These are phyloP conservation scores for Aegilops sharonensis DNA, from an alignment of 176 grass and related monocot species.

Conservation along the genomic window DNA sequence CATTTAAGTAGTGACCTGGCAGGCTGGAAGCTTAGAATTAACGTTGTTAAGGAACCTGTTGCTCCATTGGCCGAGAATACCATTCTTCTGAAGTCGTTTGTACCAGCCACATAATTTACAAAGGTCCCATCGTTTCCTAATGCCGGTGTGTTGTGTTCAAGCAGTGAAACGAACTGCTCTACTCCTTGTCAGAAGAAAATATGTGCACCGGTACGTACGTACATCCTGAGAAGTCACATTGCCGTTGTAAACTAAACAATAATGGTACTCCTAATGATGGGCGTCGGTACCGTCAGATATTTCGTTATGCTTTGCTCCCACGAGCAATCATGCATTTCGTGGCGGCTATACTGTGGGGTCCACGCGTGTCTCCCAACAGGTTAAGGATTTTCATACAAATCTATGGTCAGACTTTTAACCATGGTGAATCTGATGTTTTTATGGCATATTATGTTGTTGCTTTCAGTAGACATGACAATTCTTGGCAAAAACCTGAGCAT, in stretches of 20 bases:
- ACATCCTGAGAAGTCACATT: conserved; percentile 13
- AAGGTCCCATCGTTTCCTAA: not conserved
- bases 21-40: conserved; percentile 17
- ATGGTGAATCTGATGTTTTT: too few species aligned
- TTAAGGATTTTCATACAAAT: too few species aligned
- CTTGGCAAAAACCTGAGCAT: too few species aligned
- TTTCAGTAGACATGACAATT: too few species aligned
- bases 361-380: not conserved
- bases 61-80: conserved; percentile 1
- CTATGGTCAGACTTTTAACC: too few species aligned
- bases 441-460: too few species aligned
- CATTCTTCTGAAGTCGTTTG: not conserved
- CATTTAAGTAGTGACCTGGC: conserved; percentile 24
- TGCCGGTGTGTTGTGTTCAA: not conserved
- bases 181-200: not conserved
- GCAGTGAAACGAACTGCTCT: conserved; percentile 18
- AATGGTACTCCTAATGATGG: conserved; percentile 15
- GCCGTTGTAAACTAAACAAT: not conserved
- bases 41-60: conserved; percentile 15
- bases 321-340: conserved; percentile 30
- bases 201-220: not conserved
- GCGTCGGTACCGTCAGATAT: conserved; percentile 21
- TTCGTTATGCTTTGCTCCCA: conserved; percentile 11
- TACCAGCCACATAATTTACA: conserved; percentile 16
- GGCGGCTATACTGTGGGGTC: conserved; percentile 4